These are phyloP conservation scores for Linderniella brevidens DNA, from an alignment of 257 asterid species.

Conservation along the genomic window DNA sequence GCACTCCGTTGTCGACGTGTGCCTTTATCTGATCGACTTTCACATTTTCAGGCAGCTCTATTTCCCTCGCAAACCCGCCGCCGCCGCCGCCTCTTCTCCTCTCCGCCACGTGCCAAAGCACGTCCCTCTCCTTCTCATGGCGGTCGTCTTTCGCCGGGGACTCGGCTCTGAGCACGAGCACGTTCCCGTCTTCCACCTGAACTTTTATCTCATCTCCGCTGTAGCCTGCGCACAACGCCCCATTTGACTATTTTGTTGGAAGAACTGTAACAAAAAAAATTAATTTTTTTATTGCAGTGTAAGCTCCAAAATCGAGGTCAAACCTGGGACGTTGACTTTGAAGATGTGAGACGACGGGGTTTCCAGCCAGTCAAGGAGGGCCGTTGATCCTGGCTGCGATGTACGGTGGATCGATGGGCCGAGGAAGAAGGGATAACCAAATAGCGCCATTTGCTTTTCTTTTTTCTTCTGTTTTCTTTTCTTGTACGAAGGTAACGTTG, in stretches of 20 bases:
- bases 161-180: constrained; percentile 46
- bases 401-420: constrained; percentile 31
- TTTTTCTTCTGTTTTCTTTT: background rate
- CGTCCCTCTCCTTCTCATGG: constrained; percentile 26
- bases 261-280: background rate
- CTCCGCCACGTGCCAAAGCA: constrained; percentile 82
- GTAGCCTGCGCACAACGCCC: constrained; percentile 29
- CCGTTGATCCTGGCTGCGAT: constrained; percentile 30
- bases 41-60: constrained; percentile 60
- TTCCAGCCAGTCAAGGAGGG: constrained; percentile 72
- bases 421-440: constrained; percentile 47
- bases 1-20: constrained; percentile 63
- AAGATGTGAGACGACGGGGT: constrained; percentile 52
- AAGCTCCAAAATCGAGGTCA: too few relatives aligned
- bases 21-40: constrained; percentile 73
- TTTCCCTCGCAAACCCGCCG: constrained; percentile 38
- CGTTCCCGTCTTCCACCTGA: constrained; percentile 57
- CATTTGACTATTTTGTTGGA: background rate
- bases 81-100: constrained; percentile 27
- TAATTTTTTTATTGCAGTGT: background rate
- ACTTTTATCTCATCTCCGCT: constrained; percentile 55
- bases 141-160: constrained; percentile 18
- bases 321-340: constrained; percentile 67
- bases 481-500: background rate
- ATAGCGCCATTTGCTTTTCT: constrained; percentile 26